phyloP scores from a whole-genome alignment of 768 basidiomycete species.

The Ephemerocybe angulata region DNA sequence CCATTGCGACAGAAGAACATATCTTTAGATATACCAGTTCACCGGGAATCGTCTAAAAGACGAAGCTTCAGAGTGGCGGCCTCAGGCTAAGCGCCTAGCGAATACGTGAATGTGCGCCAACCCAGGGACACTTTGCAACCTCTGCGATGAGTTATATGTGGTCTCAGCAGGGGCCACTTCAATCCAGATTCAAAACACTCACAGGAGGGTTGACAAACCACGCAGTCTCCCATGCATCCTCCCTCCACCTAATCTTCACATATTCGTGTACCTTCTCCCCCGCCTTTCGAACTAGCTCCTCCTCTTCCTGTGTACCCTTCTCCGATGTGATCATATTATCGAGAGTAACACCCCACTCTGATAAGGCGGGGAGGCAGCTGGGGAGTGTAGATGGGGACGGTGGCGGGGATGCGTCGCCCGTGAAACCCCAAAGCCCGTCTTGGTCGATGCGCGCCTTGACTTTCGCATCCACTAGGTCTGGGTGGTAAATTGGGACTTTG shows the following conservation, averaged over 20 bases:
- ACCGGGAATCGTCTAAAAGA: background rate
- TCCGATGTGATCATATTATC: constrained; percentile 55
- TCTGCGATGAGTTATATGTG: constrained; percentile 35
- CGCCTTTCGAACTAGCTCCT: constrained; percentile 43
- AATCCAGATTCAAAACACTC: constrained; percentile 22
- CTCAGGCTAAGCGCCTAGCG: constrained; percentile 36
- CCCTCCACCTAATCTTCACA: constrained; percentile 63
- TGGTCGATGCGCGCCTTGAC: constrained; percentile 59
- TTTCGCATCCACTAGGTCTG: constrained; percentile 46
- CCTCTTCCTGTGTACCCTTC: constrained; percentile 51
- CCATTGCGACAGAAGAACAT: too few relatives aligned
- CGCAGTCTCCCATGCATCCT: constrained; percentile 80
- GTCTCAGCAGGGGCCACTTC: background rate
- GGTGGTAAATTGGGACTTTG: constrained; percentile 65
- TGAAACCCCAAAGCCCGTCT: constrained; percentile 83
- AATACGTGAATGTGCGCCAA: constrained; percentile 89
- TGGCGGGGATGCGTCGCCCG: constrained; percentile 51
- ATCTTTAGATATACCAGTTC: background rate
- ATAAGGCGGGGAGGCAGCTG: constrained; percentile 55
- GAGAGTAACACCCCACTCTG: constrained; percentile 68
- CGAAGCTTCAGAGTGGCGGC: background rate
- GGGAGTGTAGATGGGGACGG: constrained; percentile 59
- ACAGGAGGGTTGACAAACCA: constrained; percentile 93
- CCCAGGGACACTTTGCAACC: constrained; percentile 77
- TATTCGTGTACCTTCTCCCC: constrained; percentile 60